Evolutionary conservation across 768 basidiomycete genomes (phyloP), one percentile per base, ranked within the genome.

Genomic region (Mycena maculata): DNA sequence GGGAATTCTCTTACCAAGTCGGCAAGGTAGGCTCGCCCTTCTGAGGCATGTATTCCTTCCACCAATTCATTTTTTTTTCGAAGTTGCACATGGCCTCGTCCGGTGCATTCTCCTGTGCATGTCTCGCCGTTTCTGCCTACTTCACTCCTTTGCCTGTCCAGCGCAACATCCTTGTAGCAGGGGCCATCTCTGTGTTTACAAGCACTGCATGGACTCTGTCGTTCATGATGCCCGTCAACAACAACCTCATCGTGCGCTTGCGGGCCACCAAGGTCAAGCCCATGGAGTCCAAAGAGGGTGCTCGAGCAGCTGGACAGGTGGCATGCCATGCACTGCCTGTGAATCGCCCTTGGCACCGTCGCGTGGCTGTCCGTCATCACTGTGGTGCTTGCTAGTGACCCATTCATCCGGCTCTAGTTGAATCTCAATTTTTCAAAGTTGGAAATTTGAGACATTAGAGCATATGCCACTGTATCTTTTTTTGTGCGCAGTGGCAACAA

Each of bases 1-100:
- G 58, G 62, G 25, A 63, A 2, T 38, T 23, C 22, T 30, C n/a
- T 11, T 58, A 47, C 27, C n/a, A 31, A 0, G 15, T 39, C 2
- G 64, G 23, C 39, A 65, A 50, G 47, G 63, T 65, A n/a, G n/a
- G n/a, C n/a, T n/a, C n/a, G n/a, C 11, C 22, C n/a, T n/a, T n/a
- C 33, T 15, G 42, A 3, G 7, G 2, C 20, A 9, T 41, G 23
- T 3, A 33, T n/a, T 5, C 16, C 16, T 3, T n/a, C 20, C 2
- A n/a, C n/a, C 31, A 12, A 13, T 10, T 4, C 3, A 33, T n/a
- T n/a, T n/a, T n/a, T 30, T 22, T 20, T 36, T 28, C 27, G 20
- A 11, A 67, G 60, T 1, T 49, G 7, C 66, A 67, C 30, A 57
- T 67, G 60, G 54, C 23, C 23, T 10, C 18, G 16, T 22, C 60